Evolutionary conservation across 2,329 filamentous ascomycete species (phyloP), one percentile per base, ranked within the genome.

Genomic region (Pseudocercospora fijiensis): DNA sequence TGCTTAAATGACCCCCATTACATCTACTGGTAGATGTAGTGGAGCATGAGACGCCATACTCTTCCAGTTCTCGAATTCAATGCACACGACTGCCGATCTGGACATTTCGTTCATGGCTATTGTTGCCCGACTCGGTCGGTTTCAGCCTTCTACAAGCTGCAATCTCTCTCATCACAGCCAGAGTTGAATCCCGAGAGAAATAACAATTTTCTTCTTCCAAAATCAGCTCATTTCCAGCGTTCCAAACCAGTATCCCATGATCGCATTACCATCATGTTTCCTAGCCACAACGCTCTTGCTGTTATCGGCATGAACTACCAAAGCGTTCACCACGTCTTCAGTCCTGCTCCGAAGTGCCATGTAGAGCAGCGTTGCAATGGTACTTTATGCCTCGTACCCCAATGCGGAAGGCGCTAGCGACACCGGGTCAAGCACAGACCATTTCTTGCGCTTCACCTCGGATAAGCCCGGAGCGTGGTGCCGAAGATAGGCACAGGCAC

Each of bases 1-100:
- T 24, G 57, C 30, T n/a, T 62, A 11, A 62, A 62, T 33, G 57
- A 56, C 24, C 43, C 20, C 1, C 47, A 37, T 28, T 62, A 62
- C 20, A 53, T 62, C 11, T 58, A 62, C 30, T 58, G 60, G 55
- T 62, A 49, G 37, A 18, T n/a, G 11, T 24, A 2, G 43, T 47
- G n/a, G n/a, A 47, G 3, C 1, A 37, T 16, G 33, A 16, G 4
- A 37, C 13, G 7, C 11, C 13, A 37, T 37, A n/a, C n/a, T n/a
- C n/a, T 16, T n/a, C 4, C 33, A 37, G 4, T 37, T 6, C 5
- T 37, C 13, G n/a, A 11, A 33, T 33, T 1, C 11, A 33, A 13
- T 33, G 30, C n/a, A 33, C 4, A 37, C 4, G 33, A 37, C 4
- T 18, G 37, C 13, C 37, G 18, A 41, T 18, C 8, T 41, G 37